phyloP scores from a whole-genome alignment of 2,329 filamentous ascomycete species.

The Aspergillus caelatus region DNA sequence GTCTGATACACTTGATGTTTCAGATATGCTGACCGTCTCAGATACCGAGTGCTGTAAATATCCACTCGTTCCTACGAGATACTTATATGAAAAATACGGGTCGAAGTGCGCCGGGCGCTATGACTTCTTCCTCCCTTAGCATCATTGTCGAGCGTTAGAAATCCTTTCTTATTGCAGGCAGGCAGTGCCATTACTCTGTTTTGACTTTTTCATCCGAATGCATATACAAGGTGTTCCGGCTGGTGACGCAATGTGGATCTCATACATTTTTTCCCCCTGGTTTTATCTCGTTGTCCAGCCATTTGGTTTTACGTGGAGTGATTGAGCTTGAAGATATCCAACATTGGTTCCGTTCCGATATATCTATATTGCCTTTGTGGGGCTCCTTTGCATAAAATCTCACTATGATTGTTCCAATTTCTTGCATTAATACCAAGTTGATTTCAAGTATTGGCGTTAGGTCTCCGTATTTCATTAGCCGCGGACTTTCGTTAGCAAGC shows the following conservation, averaged over 20 bases:
- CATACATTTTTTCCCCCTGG: constrained; percentile 4
- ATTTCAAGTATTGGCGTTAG: constrained; percentile 5
- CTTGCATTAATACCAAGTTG: constrained; percentile 4
- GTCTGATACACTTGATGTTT: background rate
- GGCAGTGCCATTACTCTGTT: background rate
- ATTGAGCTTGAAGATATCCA: constrained; percentile 21
- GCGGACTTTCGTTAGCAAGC: background rate
- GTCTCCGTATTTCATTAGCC: constrained; percentile 2
- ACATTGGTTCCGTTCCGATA: constrained; percentile 11
- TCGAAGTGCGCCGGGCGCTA: constrained; percentile 10
- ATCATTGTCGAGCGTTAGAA: background rate
- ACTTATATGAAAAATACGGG: background rate
- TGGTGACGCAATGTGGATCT: background rate
- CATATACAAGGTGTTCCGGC: constrained; percentile 11
- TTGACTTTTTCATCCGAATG: constrained; percentile 3
- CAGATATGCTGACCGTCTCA: constrained; percentile 17
- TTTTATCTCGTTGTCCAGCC: constrained; percentile 3
- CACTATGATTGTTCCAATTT: constrained; percentile 15
- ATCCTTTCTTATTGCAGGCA: background rate
- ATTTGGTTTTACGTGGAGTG: constrained; percentile 5
- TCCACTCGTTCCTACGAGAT: background rate
- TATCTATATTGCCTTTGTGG: constrained; percentile 1
- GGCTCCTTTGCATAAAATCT: background rate
- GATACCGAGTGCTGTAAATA: constrained; percentile 34
- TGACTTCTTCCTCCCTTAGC: background rate